phyloP scores from a whole-genome alignment of 148 eudicot species.

The Diospyros lotus region DNA sequence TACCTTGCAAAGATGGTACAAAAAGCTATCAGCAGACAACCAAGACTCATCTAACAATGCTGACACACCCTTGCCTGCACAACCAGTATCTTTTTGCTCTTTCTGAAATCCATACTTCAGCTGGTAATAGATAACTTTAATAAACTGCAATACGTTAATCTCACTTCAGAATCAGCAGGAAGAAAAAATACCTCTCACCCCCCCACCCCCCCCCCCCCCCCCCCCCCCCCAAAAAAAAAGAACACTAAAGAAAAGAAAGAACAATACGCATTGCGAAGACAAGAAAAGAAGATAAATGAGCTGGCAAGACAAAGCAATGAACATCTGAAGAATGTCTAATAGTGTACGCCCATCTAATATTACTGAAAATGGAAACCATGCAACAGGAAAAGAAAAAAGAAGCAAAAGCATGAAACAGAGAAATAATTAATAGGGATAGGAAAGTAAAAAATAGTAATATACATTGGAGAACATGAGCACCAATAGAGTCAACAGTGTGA shows the following conservation, averaged over 20 bases:
- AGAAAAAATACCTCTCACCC: background rate
- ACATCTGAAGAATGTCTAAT: background rate
- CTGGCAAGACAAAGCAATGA: background rate
- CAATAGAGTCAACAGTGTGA: background rate
- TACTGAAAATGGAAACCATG: background rate
- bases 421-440: background rate
- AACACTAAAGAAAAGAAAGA: background rate
- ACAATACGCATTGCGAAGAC: background rate
- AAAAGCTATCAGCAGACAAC: slow-evolving; percentile 81
- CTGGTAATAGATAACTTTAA: slow-evolving; percentile 72
- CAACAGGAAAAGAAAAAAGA: background rate
- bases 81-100: slow-evolving; percentile 32
- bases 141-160: slow-evolving; percentile 44
- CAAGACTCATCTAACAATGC: slow-evolving; percentile 81
- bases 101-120: slow-evolving; percentile 77
- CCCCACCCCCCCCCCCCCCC: background rate
- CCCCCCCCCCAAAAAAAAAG: background rate
- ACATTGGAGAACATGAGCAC: background rate
- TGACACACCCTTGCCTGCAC: slow-evolving; percentile 39
- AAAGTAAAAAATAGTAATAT: background rate
- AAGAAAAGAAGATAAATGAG: slow-evolving; percentile 3
- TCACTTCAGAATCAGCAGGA: slow-evolving; percentile 11
- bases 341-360: background rate
- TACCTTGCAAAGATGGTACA: slow-evolving; percentile 92
- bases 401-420: background rate